Conservation (phyloP, 1,284 basidiomycete species). For the Ceratobasidium sp. region DNA sequence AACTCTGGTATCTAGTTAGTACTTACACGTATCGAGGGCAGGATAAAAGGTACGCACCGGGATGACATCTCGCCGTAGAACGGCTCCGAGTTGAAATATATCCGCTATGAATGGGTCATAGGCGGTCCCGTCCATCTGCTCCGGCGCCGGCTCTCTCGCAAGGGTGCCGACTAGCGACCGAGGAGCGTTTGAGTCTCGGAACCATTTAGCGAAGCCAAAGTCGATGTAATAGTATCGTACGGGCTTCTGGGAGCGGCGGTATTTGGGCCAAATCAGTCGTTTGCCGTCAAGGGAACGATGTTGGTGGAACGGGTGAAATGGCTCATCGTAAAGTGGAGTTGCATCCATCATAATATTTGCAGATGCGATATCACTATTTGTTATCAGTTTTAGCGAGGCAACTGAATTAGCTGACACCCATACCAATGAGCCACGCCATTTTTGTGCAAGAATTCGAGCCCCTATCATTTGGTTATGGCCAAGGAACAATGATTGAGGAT, state of each 20-base stretch:
- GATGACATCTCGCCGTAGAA: conserved; percentile 22
- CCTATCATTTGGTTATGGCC: too few relatives aligned
- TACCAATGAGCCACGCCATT: conserved; percentile 16
- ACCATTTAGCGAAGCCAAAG: conserved; percentile 39
- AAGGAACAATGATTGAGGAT: neutral
- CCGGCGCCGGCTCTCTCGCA: conserved; percentile 21
- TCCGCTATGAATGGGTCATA: conserved; percentile 38
- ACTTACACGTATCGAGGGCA: too few relatives aligned
- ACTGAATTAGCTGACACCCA: too few relatives aligned
- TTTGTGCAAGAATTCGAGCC: conserved; percentile 3
- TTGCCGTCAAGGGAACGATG: neutral
- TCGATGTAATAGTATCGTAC: conserved; percentile 42
- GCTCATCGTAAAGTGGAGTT: neutral
- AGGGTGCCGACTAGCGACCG: neutral
- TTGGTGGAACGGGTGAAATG: conserved; percentile 14
- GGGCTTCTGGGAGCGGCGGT: conserved; percentile 4
- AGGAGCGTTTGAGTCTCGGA: neutral
- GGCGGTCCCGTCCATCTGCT: neutral
- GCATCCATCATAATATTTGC: conserved; percentile 14
- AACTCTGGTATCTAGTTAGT: neutral
- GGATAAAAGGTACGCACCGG: too few relatives aligned
- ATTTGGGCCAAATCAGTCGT: neutral
- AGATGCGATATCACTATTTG: conserved; percentile 8
- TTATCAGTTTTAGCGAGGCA: too few relatives aligned
- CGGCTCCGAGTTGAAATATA: conserved; percentile 31